Base-by-base conservation (phyloP, 2,329 filamentous ascomycete species). In the Endothia cerciana region DNA sequence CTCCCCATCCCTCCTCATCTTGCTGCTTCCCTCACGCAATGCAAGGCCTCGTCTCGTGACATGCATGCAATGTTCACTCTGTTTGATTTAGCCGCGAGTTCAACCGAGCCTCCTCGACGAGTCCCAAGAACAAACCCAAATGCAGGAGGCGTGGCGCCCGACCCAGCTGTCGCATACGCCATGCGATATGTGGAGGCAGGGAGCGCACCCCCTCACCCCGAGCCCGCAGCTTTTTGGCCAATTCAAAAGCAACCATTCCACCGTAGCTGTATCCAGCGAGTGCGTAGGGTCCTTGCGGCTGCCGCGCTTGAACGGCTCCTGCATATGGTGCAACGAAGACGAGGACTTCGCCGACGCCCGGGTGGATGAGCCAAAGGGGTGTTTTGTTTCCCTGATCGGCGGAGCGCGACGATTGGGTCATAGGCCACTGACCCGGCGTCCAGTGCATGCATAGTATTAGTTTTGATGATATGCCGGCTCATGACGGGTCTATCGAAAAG, bases 241-340 rank as follows among this genome's bases (percentile, higher is more conserved):
- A 71, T 70, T 86, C 83, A 65, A 85, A 87, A 0, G 82, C 80
- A 0, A 85, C 65, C 71, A 83, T 83, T 0, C 75, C 69, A 1
- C 84, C 83, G 69, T 81, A 85, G 5, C 76, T 81, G 69, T 86
- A 86, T 0, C 84, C 84, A 0, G 80, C 80, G 0, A 87, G 71
- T 0, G 80, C 80, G 68, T 87, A 87, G 0, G 84, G 83, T 0
- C 84, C 83, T 0, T 72, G 17, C 0, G 83, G 82, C 65, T 87
- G 84, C 0, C 65, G 66, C 4, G 63, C 30, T n/a, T 76, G 76
- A 45, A 87, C 79, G 0, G 78, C 76, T 0, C 62, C 45, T 11
- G 73, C 67, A 70, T 86, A 87, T 0, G 72, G 77, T 1, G 69
- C 65, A 1, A 82, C 73, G 0, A 81, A 81, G 8, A 81, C 73